Conservation (phyloP, 805 yeast genomes). For the Starmerella gropengiesseri region DNA sequence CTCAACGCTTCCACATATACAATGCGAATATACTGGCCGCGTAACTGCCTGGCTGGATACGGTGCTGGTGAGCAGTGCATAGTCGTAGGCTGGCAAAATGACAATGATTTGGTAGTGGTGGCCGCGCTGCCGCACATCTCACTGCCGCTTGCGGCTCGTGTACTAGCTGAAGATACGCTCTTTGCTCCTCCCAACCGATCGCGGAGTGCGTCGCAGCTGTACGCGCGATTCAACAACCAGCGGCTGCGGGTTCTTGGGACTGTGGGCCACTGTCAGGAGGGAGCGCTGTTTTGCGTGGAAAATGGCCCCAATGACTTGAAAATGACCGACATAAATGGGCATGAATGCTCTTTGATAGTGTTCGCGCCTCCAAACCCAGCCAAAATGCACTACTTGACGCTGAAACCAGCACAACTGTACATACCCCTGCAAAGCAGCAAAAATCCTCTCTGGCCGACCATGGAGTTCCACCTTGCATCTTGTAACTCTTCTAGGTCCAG, state of each 20-base stretch:
- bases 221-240: conserved; percentile 15
- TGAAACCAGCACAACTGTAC: conserved; percentile 60
- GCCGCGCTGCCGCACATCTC: conserved; percentile 18
- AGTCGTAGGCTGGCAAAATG: conserved; percentile 23
- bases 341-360: conserved; percentile 30
- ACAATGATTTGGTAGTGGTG: conserved; percentile 20
- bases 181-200: conserved; percentile 6
- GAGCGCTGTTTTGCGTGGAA: neutral
- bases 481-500: neutral
- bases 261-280: neutral
- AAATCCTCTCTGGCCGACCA: neutral
- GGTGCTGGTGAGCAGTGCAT: conserved; percentile 1
- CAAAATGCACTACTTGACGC: conserved; percentile 65
- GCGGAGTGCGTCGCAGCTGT: conserved; percentile 17
- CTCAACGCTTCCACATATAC: neutral
- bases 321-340: neutral
- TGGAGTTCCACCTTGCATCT: neutral
- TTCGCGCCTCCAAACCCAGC: conserved; percentile 63
- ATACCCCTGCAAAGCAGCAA: conserved; percentile 23
- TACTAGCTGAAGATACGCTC: conserved; percentile 19
- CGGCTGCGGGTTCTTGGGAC: conserved; percentile 19
- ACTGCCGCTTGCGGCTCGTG: conserved; percentile 12
- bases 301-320: neutral
- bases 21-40: conserved; percentile 22
- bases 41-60: conserved; percentile 8